Evolutionary conservation across 208 protist genomes (phyloP), one percentile per base, ranked within the genome.

Genomic region (Trichomonas vaginalis): DNA sequence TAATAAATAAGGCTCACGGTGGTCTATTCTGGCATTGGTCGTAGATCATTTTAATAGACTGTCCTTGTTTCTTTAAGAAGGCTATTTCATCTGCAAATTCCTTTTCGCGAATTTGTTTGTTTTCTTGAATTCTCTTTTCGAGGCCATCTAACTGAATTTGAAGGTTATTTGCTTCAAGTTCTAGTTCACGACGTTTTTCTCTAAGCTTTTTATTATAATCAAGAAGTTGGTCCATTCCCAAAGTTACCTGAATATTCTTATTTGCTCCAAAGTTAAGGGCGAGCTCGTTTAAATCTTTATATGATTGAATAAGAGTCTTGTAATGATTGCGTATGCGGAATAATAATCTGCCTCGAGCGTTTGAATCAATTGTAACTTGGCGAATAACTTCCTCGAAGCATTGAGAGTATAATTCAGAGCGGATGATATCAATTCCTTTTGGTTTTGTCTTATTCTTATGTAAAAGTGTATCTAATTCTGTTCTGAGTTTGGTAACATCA

Each of bases 321-420:
- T 48, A 90, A 48, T 90, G 82, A 0, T 96, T 40, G 14, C 88
- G 49, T n/a, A 96, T 32, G 1, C 95, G 32, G 12, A 95, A 42
- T 32, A 96, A 32, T 48, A 96, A 32, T 17, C 46, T 86, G 15
- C 95, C 95, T 32, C 95, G 2, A 21, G 95, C 39, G 27, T 62
- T 90, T 8, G 47, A 96, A 61, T 86, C 88, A 90, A 96, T 46
- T 45, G 95, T 96, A 3, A 87, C 56, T 86, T 96, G 95, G 14
- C 95, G 95, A 46, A 96, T 87, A 56, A 96, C 83, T 90, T 96
- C 95, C 42, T 96, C 95, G 23, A 96, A 96, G 56, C 61, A 79
- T 47, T 96, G 95, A n/a, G 46, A 49, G 46, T 96, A 90, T 45
- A 96, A 47, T 10, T 90, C 82, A 23, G 95, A 86, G 4, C 95